Evolutionary conservation across 179 eudicot genomes (phyloP), one percentile per base, ranked within the genome.

Genomic region (Patellifolia procumbens): DNA sequence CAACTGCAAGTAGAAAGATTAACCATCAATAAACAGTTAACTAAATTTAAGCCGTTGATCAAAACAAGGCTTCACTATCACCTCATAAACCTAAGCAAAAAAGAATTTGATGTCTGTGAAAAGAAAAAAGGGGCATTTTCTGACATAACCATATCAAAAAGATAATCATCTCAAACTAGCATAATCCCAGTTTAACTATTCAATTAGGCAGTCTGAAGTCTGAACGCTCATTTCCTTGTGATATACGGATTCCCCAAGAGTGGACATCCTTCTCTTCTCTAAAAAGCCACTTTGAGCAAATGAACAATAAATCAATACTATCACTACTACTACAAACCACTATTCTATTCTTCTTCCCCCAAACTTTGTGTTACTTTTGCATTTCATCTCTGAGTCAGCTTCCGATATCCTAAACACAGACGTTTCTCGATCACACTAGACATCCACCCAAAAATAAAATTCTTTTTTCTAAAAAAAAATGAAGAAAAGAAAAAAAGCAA

Each of bases 361-460:
- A 10, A 52, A 28, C 24, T 39, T 24, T 68, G 22, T 61, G 12
- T 60, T 70, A 7, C 2, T 34, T 35, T 67, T 20, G 20, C 22
- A 6, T 61, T 68, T 67, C 34, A 39, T 70, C 76, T 52, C 58
- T 9, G 58, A 2, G 53, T 56, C 67, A 55, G 66, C 67, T 43
- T 55, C 37, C 37, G 53, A 64, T 65, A 70, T 68, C 78, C 78
- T n/a, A 77, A 68, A 71, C 35, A 74, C 63, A 56, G 59, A 60
- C 79, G 58, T 39, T 61, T 65, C 80, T 64, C 62, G 8, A 79
- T 60, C 51, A 51, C 58, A 73, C 39, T 3, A 37, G 32, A 72
- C 79, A 59, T 48, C 71, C 72, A 58, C 61, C 49, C 52, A 28
- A 37, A 82, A 84, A 73, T 81, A 76, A 79, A 70, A 77, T 80